Conservation (phyloP, 352 stramenopile species). For the Albugo candida region DNA sequence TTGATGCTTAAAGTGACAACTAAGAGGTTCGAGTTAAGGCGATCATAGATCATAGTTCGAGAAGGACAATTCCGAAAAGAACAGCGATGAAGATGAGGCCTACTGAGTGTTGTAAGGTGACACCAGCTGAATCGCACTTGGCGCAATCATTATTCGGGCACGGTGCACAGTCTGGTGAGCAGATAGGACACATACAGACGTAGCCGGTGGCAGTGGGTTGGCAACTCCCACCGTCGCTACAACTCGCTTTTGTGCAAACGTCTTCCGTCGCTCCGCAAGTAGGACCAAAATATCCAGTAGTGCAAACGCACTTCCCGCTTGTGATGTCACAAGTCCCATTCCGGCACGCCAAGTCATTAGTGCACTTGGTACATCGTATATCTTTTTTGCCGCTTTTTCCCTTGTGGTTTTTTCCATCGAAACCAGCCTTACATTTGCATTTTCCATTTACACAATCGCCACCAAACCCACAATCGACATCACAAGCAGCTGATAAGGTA, state of each 20-base stretch:
- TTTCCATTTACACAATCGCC: constrained; percentile 21
- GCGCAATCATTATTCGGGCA: constrained; percentile 21
- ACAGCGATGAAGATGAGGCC: too few relatives aligned
- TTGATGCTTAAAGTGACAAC: too few relatives aligned
- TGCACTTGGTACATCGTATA: constrained; percentile 20
- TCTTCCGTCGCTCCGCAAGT: constrained; percentile 28
- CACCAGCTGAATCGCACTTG: constrained; percentile 9
- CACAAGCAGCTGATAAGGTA: constrained; percentile 19
- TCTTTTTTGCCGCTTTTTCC: constrained; percentile 24
- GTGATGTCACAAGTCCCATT: constrained; percentile 16
- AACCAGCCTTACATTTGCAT: constrained; percentile 25
- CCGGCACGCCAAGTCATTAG: constrained; percentile 16
- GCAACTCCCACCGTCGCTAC: constrained; percentile 12
- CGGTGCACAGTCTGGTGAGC: constrained; percentile 16
- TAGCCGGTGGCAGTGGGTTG: too few relatives aligned
- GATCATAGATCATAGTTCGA: too few relatives aligned
- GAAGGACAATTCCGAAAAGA: too few relatives aligned
- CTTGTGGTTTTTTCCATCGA: constrained; percentile 22
- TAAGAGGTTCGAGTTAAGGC: too few relatives aligned
- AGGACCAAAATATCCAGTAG: constrained; percentile 17
- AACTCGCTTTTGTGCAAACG: constrained; percentile 13
- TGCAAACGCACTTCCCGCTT: constrained; percentile 18
- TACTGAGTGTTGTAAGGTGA: too few relatives aligned
- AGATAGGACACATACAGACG: constrained; percentile 4
- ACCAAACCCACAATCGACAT: constrained; percentile 28